Percentiles rank a stretch among this genome's conserved stretches.
Evolutionary conservation across 2,329 filamentous ascomycete genomes (phyloP).

Genomic region (Epicoccum sorghinum): DNA sequence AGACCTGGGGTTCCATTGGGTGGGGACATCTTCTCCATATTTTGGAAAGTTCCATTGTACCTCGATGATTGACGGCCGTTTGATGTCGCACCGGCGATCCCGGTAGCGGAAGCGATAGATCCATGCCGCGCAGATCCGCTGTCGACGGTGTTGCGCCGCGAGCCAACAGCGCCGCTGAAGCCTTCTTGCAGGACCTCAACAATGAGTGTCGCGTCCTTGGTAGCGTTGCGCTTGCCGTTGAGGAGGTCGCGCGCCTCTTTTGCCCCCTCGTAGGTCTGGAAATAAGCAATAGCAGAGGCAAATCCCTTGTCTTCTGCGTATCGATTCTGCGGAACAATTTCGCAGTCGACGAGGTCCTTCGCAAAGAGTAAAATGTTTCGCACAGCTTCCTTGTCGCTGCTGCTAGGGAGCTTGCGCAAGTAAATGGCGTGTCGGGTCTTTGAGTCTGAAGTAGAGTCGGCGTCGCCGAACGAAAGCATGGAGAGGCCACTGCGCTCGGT

Average conservation of each 20-base stretch:
- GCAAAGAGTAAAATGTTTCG: conserved; percentile 70
- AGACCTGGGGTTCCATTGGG: conserved; percentile 61
- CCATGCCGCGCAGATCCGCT: conserved; percentile 51
- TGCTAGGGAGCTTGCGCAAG: conserved; percentile 65
- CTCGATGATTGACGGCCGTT: conserved; percentile 61
- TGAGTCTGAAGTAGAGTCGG: conserved; percentile 33
- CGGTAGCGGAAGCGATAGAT: conserved; percentile 55
- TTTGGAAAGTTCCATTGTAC: conserved; percentile 68
- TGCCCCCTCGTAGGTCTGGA: conserved; percentile 62
- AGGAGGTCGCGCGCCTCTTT: conserved; percentile 65
- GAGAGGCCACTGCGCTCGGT: conserved; percentile 45
- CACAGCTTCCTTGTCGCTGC: conserved; percentile 63
- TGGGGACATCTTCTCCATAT: conserved; percentile 66
- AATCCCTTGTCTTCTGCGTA: conserved; percentile 63
- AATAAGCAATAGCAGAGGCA: conserved; percentile 64
- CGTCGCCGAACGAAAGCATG: conserved; percentile 45
- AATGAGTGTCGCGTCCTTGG: conserved; percentile 64
- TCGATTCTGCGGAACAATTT: conserved; percentile 60
- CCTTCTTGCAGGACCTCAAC: conserved; percentile 60
- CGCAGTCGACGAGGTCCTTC: conserved; percentile 65
- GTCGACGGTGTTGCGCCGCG: conserved; percentile 63
- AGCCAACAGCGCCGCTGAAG: conserved; percentile 49
- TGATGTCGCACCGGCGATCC: conserved; percentile 48
- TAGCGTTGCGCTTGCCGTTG: conserved; percentile 66
- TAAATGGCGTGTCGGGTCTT: conserved; percentile 51